Conservation (phyloP, 441 rosid species). For the Bruguiera hainesii region DNA sequence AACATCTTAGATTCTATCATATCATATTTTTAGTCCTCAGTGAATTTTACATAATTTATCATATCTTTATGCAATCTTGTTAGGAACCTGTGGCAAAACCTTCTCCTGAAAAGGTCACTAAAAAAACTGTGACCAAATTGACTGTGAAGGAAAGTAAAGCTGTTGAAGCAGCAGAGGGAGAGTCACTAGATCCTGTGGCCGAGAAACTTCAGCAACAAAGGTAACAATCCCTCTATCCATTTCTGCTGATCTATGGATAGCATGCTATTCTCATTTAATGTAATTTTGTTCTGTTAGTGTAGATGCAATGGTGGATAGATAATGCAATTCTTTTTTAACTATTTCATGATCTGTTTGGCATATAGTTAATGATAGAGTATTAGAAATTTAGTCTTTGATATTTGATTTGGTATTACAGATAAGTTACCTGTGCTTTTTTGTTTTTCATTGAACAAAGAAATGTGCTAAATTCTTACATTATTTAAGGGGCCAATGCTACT, state of each 20-base stretch:
- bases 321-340: too few species aligned
- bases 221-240: constrained; percentile 28
- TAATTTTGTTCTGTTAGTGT: not conserved
- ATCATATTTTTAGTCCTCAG: not conserved
- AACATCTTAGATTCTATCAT: too few species aligned
- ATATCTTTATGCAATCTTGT: not conserved
- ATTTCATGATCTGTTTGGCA: too few species aligned
- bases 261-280: not conserved
- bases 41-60: not conserved
- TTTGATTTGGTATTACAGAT: too few species aligned
- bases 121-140: constrained; percentile 45
- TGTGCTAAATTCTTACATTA: too few species aligned
- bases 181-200: constrained; percentile 59
- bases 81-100: constrained; percentile 48
- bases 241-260: not conserved
- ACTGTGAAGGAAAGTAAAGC: constrained; percentile 54
- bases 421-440: too few species aligned
- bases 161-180: constrained; percentile 35
- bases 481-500: too few species aligned
- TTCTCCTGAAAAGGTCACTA: constrained; percentile 40
- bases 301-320: too few species aligned
- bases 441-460: too few species aligned
- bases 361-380: too few species aligned
- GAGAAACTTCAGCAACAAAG: constrained; percentile 85
- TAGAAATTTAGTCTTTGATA: too few species aligned